A percentile compares a stretch with the other conserved stretches of the same genome.
phyloP scores from a whole-genome alignment of 441 rosid species.

The Pelargonium australe region DNA sequence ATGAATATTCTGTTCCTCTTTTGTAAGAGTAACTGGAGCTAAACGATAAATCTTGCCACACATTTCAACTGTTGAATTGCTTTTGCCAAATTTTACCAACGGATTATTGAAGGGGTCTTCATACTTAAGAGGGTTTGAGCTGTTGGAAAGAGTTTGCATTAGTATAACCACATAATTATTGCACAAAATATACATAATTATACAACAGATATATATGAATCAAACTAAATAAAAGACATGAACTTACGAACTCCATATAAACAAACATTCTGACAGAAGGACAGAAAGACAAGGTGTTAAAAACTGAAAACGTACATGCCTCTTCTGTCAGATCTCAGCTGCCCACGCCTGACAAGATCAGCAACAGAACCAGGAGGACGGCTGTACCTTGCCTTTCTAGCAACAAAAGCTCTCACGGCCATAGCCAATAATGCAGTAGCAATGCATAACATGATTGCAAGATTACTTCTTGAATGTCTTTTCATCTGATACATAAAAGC shows the following conservation, averaged over 20 bases:
- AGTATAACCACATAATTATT: not conserved
- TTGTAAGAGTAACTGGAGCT: conserved; percentile 79
- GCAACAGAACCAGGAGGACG: conserved; percentile 65
- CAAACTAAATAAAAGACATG: not conserved
- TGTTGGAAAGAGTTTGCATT: conserved; percentile 27
- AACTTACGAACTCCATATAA: not conserved
- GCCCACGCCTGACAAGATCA: conserved; percentile 96
- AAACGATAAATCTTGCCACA: conserved; percentile 80
- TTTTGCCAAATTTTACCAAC: conserved; percentile 66
- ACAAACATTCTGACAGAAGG: not conserved
- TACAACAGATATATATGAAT: not conserved
- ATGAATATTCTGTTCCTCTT: conserved; percentile 68
- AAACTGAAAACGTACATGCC: conserved; percentile 82
- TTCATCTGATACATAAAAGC: conserved; percentile 38
- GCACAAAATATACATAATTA: not conserved
- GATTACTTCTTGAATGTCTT: conserved; percentile 30
- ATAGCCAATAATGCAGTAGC: conserved; percentile 46
- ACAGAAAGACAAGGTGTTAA: conserved; percentile 2
- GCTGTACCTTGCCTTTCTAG: conserved; percentile 41
- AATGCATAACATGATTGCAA: conserved; percentile 44
- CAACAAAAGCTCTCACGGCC: conserved; percentile 37
- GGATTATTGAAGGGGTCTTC: conserved; percentile 96
- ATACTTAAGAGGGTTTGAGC: conserved; percentile 69
- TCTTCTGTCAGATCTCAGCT: conserved; percentile 94
- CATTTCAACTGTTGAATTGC: conserved; percentile 76